Conservation (phyloP, 495 filamentous ascomycete genomes). For the Penicillium herquei region DNA sequence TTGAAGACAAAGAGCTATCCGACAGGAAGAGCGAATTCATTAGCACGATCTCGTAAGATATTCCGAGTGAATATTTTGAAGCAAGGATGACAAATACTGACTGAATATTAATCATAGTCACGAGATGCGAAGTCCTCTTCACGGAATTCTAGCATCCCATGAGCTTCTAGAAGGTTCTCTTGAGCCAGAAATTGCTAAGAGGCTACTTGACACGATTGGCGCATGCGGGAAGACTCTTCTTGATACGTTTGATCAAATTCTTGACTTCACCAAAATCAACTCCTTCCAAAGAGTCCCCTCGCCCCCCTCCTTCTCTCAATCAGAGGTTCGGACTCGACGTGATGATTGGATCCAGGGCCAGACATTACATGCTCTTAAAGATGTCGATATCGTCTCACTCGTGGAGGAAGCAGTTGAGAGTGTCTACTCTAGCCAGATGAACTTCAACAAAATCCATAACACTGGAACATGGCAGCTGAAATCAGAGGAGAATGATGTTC, state of each 20-base stretch:
- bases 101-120: conserved; percentile 36
- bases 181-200: conserved; percentile 44
- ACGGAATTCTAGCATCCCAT: conserved; percentile 57
- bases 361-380: neutral
- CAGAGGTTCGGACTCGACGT: neutral
- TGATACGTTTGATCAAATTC: conserved; percentile 64
- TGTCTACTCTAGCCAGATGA: conserved; percentile 4
- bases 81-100: neutral
- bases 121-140: conserved; percentile 63
- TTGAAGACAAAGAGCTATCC: conserved; percentile 43
- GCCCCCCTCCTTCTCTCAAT: neutral
- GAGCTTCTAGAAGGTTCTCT: conserved; percentile 58
- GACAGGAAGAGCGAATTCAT: conserved; percentile 62
- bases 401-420: conserved; percentile 10
- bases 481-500: conserved; percentile 31
- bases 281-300: conserved; percentile 23
- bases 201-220: conserved; percentile 53
- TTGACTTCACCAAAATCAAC: conserved; percentile 58
- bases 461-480: neutral
- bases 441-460: neutral
- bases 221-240: conserved; percentile 62
- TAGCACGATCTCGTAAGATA: conserved; percentile 53
- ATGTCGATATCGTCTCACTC: conserved; percentile 4
- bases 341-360: neutral
- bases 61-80: neutral